These are phyloP conservation scores for Yamadazyma nakazawae DNA, from an alignment of 805 yeast species.

Conservation along the genomic window DNA sequence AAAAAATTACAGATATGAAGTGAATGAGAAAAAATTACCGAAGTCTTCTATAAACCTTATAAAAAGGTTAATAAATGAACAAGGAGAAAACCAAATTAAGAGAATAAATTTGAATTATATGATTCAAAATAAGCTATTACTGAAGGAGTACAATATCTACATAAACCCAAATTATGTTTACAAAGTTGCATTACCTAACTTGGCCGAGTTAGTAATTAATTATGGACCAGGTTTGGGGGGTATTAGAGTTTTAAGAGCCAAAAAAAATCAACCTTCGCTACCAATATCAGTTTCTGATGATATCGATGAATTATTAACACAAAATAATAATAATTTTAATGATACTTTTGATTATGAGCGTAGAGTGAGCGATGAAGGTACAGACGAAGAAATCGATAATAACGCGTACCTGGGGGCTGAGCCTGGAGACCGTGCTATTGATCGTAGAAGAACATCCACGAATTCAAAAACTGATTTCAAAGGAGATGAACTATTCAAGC, in stretches of 20 bases:
- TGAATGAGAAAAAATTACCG: slow-evolving; percentile 69
- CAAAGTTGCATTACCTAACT: slow-evolving; percentile 67
- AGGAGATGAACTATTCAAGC: slow-evolving; percentile 49
- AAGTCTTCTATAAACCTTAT: slow-evolving; percentile 27
- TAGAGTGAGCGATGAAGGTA: slow-evolving; percentile 21
- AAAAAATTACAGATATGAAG: slow-evolving; percentile 79
- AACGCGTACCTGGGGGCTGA: slow-evolving; percentile 15
- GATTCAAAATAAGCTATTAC: slow-evolving; percentile 37
- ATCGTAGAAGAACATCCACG: background rate
- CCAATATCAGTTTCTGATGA: slow-evolving; percentile 70
- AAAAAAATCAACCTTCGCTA: slow-evolving; percentile 64
- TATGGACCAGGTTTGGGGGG: slow-evolving; percentile 81
- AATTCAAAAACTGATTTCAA: slow-evolving; percentile 19
- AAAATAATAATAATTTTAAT: slow-evolving; percentile 26
- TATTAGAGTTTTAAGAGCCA: slow-evolving; percentile 48
- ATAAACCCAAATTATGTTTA: slow-evolving; percentile 52
- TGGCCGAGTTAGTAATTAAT: slow-evolving; percentile 63
- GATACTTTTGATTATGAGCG: slow-evolving; percentile 29
- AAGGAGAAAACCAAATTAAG: slow-evolving; percentile 35
- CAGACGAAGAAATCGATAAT: slow-evolving; percentile 22
- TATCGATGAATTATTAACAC: slow-evolving; percentile 53
- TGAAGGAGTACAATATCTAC: slow-evolving; percentile 42
- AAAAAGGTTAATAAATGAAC: slow-evolving; percentile 31
- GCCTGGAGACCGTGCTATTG: background rate
- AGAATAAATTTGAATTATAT: slow-evolving; percentile 31